Evolutionary conservation across 1,139 yeast genomes (phyloP), one percentile per base, ranked within the genome.

Genomic region (Taiozyma sp.): DNA sequence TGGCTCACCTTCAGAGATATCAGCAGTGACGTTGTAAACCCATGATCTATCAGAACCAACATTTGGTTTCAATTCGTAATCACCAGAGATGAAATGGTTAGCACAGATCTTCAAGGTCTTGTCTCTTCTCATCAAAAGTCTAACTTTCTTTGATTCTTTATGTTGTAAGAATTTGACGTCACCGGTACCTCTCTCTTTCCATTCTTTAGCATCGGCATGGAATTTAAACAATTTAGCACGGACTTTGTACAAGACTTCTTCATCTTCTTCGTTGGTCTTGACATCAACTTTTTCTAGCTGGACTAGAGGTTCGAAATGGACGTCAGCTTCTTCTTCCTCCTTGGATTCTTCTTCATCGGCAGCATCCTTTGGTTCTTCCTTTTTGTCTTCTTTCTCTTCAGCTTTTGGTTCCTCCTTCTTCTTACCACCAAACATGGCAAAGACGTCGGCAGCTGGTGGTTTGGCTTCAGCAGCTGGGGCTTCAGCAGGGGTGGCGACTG

Each of bases 121-220:
- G 76, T 93, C 99, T 76, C 99, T 90, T 81, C 99, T 89, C 99
- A 93, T 93, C 69, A 93, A 79, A 60, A 93, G 74, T 75, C 99
- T 86, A 58, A 87, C 88, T 75, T 89, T 92, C 53, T 81, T 79
- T 53, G 90, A 75, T 56, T 75, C 75, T 73, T 89, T 90, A 76
- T 92, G 97, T 76, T 93, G 81, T 70, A 93, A 82, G 72, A 93
- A 90, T 74, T 92, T 90, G 65, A 92, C 97, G 68, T 93, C 99
- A 65, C 99, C 99, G 45, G 97, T 91, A 62, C 99, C 99, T 78
- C 99, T 88, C 78, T 95, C 99, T 73, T 95, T 93, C 99, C 99
- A 93, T 75, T 93, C 99, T 67, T 89, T 88, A 53, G 84, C 69
- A 57, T 86, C 91, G 55, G 78, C 78, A 67, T 86, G 88, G 77